These are phyloP conservation scores for Synchytrium microbalum DNA, from an alignment of 371 early-diverging fungal species.

Conservation along the genomic window DNA sequence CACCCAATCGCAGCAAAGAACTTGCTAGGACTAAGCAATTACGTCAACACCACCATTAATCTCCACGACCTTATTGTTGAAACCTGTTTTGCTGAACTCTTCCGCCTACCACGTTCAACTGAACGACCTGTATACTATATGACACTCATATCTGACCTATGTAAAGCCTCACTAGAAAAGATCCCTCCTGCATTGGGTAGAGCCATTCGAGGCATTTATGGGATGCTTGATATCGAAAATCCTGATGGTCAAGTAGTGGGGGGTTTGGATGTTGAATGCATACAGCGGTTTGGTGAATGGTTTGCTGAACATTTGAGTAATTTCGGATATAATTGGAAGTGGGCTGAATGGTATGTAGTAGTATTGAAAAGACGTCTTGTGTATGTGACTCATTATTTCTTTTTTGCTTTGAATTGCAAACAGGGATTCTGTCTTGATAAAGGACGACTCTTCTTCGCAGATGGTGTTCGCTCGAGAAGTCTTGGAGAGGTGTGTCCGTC, in stretches of 20 bases:
- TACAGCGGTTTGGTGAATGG: constrained; percentile 72
- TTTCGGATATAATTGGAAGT: constrained; percentile 86
- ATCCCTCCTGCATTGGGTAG: constrained; percentile 60
- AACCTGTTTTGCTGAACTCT: constrained; percentile 55
- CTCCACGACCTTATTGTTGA: constrained; percentile 46
- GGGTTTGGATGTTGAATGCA: constrained; percentile 77
- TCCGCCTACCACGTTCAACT: constrained; percentile 58
- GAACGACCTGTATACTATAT: constrained; percentile 69
- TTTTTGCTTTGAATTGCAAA: neutral
- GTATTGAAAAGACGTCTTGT: constrained; percentile 5
- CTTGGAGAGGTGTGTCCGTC: constrained; percentile 51
- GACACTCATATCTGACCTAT: constrained; percentile 71
- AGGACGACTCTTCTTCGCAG: constrained; percentile 19
- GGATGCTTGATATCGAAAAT: constrained; percentile 37
- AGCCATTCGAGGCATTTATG: constrained; percentile 52
- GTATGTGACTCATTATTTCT: neutral
- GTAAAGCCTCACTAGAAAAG: constrained; percentile 58
- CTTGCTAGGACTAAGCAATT: neutral
- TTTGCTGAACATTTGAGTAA: constrained; percentile 87
- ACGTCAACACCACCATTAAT: constrained; percentile 5
- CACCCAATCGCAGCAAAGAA: constrained; percentile 19
- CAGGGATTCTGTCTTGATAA: constrained; percentile 23
- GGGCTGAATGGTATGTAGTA: constrained; percentile 65
- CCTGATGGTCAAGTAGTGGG: neutral
- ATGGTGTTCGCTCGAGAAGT: constrained; percentile 70